phyloP scores from a whole-genome alignment of 108 stramenopile genomes.

The Cyclotella atomus region DNA sequence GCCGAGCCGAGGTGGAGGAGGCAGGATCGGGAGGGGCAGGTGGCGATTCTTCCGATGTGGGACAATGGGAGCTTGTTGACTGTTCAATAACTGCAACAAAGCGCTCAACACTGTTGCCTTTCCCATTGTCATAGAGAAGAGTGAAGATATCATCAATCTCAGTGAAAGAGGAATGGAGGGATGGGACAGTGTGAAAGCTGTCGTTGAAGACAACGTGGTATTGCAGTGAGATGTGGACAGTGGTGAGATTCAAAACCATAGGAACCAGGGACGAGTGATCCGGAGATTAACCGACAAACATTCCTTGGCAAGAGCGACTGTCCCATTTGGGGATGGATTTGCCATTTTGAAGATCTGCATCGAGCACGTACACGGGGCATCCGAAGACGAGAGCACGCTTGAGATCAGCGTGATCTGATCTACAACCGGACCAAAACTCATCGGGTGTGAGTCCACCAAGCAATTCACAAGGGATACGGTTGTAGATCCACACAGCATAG shows the following conservation, averaged over 20 bases:
- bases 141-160: neutral
- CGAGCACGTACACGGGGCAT: slow-evolving; percentile 56
- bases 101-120: neutral
- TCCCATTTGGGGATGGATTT: slow-evolving; percentile 54
- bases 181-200: neutral
- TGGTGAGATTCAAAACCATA: slow-evolving; percentile 36
- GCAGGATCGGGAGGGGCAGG: too few species aligned
- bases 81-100: too few species aligned
- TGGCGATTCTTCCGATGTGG: too few species aligned
- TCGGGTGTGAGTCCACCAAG: slow-evolving; percentile 34
- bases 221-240: neutral
- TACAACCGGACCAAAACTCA: slow-evolving; percentile 21
- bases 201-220: neutral
- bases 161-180: neutral
- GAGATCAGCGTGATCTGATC: neutral
- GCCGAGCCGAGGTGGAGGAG: too few species aligned
- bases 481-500: slow-evolving; percentile 47
- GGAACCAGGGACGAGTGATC: slow-evolving; percentile 42
- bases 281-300: slow-evolving; percentile 45
- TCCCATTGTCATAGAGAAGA: neutral
- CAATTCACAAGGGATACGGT: slow-evolving; percentile 27
- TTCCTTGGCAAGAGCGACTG: slow-evolving; percentile 33
- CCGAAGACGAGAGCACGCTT: slow-evolving; percentile 34
- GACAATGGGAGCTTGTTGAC: too few species aligned
- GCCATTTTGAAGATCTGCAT: slow-evolving; percentile 43